Conservation (phyloP, 2,329 filamentous ascomycete genomes). For the Pseudogymnoascus sp. region DNA sequence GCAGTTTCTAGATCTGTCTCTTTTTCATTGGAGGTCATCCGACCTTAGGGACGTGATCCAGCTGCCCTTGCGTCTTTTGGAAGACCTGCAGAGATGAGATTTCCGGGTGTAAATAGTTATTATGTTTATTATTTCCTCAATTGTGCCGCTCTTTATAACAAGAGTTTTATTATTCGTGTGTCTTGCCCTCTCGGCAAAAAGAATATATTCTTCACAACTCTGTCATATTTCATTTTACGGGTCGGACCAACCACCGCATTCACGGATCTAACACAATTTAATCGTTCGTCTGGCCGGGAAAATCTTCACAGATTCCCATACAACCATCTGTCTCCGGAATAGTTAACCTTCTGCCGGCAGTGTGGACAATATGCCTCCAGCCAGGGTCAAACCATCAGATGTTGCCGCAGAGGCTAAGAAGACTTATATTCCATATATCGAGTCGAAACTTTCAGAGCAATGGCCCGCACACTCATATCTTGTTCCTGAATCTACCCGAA, state of each 20-base stretch:
- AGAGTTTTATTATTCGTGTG: not conserved
- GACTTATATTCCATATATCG: conserved; percentile 58
- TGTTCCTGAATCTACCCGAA: conserved; percentile 11
- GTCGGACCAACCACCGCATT: not conserved
- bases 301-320: not conserved
- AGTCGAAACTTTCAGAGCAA: conserved; percentile 42
- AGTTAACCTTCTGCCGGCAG: not conserved
- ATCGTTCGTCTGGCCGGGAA: not conserved
- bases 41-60: not conserved
- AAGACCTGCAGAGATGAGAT: not conserved
- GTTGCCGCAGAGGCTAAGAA: conserved; percentile 66
- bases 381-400: conserved; percentile 56
- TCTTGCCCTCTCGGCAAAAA: not conserved
- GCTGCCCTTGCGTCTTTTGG: not conserved
- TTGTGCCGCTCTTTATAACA: not conserved
- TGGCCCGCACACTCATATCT: conserved; percentile 53
- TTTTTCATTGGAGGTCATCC: conserved; percentile 4
- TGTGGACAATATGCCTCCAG: conserved; percentile 40
- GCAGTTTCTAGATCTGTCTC: not conserved
- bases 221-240: conserved; percentile 8
- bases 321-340: not conserved
- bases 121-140: not conserved
- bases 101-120: not conserved
- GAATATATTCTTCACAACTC: not conserved
- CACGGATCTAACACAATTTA: not conserved